Evolutionary conservation across 2,329 filamentous ascomycete genomes (phyloP), one percentile per base, ranked within the genome.

Genomic region (Pseudogymnoascus sp.): DNA sequence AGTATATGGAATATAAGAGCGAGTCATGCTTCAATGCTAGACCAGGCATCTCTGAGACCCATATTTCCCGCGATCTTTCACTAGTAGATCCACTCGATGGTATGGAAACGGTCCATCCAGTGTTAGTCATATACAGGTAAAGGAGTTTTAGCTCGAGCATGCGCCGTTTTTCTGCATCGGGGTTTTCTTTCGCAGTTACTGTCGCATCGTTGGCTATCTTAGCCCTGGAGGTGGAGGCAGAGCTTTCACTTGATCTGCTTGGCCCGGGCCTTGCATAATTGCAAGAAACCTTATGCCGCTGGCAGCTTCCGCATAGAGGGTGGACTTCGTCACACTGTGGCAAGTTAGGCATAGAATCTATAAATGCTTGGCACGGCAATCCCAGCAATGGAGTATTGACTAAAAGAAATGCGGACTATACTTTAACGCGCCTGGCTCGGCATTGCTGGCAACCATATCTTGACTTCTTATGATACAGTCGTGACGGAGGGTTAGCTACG

Each of bases 351-450:
- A 49, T 49, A 7, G 12, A 25, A 23, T 6, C 42, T 34, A 31
- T 34, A 8, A 28, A 14, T 49, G 23, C 43, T 25, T 28, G 43
- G 8, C 5, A 11, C 67, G 64, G 73, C 75, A 3, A 75, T 79
- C 66, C 78, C 76, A 18, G 77, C 77, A 70, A 79, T 74, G 0
- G 76, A 76, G 38, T 78, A 72, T 34, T 72, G 71, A 62, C 77
- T 72, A 9, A 68, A 68, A 43, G 77, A 63, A 16, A 53, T 53
- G 43, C 25, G 25, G 25, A 56, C 25, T 56, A 63, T 53, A 73
- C 72, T 69, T 73, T 74, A 16, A 74, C 72, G 18, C 72, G 67
- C 28, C 72, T 65, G 7, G 66, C 67, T 63, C 71, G 71, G 63
- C 71, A 74, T 42, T 71, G 67, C 12, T 69, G 63, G 62, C 72